Percentiles rank a stretch among this genome's conserved stretches.
Conservation (phyloP, 139 green algal species). For the Desmodesmus armatus region DNA sequence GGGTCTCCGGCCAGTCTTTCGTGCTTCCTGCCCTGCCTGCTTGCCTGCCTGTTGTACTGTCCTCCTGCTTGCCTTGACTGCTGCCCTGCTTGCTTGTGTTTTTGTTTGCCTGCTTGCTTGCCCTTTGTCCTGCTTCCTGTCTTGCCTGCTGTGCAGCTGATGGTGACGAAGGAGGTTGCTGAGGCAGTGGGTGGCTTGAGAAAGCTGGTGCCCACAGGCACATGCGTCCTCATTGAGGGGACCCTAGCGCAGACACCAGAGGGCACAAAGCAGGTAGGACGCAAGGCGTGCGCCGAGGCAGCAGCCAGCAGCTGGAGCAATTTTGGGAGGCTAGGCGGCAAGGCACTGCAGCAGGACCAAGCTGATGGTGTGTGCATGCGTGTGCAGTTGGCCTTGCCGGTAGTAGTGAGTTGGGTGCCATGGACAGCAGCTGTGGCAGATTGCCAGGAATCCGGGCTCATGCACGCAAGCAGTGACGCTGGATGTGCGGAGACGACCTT, state of each 20-base stretch:
- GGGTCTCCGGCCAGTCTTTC: too few relatives aligned
- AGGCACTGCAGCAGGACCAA: too few relatives aligned
- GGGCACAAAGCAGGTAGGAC: slow-evolving; percentile 85
- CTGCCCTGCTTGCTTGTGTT: background rate
- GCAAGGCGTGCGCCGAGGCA: background rate
- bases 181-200: slow-evolving; percentile 74
- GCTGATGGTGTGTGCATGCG: too few relatives aligned
- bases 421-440: too few relatives aligned
- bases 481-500: too few relatives aligned
- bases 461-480: too few relatives aligned
- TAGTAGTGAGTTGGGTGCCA: too few relatives aligned
- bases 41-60: background rate
- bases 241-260: slow-evolving; percentile 85
- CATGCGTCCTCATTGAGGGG: slow-evolving; percentile 90
- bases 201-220: slow-evolving; percentile 83
- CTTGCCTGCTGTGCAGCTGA: slow-evolving; percentile 68
- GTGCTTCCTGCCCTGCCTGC: background rate
- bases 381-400: background rate
- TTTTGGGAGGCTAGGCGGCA: too few relatives aligned
- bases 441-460: too few relatives aligned
- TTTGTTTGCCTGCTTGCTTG: background rate
- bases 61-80: background rate
- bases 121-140: background rate
- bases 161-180: slow-evolving; percentile 85
- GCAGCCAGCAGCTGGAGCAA: background rate